Base-by-base conservation (phyloP, 2,329 filamentous ascomycete genomes). In the Monilinia aucupariae region DNA sequence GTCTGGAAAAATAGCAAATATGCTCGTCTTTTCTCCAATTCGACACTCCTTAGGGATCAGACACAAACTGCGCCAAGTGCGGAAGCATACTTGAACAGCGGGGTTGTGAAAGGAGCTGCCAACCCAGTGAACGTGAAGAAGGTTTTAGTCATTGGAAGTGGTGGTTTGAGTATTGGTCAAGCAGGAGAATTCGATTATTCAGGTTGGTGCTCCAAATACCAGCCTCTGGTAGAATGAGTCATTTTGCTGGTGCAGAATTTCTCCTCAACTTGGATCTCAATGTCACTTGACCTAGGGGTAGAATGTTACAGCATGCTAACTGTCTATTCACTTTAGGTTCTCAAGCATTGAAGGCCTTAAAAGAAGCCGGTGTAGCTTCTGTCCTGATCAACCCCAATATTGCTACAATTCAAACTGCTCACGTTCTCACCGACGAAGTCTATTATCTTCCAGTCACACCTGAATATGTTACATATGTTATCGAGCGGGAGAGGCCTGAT, bases 101-200 rank as follows among this genome's bases (percentile, higher is more conserved):
- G 92, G 71, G 89, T 87, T 65, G 87, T 97, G 74, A 89, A 92
- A 76, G 87, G 83, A 64, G 83, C 88, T 64, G 83, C 84, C 72
- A 83, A 93, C 72, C 80, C 90, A 62, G 88, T 97, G 58, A 85
- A 96, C 75, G 92, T 97, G 68, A 96, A 96, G 81, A 97, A 97
- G 81, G 93, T 97, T 59, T 81, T 97, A 66, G 92, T 97, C 71
- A 96, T 97, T 80, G 93, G 93, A 64, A 92, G 88, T 79, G 93
- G 93, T 80, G 93, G 93, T 77, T 83, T 97, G 71, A 91, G 91
- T 76, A 97, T 97, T 84, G 93, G 93, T 68, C 93, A 97, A 79
- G 93, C 93, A 68, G 93, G 93, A 80, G 93, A 97, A 80, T 97
- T 97, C 73, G 93, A 97, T 79, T 97, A 97, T 78, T 97, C 94